Conservation (phyloP, 768 basidiomycete genomes). For the Lyophyllum shimeji region DNA sequence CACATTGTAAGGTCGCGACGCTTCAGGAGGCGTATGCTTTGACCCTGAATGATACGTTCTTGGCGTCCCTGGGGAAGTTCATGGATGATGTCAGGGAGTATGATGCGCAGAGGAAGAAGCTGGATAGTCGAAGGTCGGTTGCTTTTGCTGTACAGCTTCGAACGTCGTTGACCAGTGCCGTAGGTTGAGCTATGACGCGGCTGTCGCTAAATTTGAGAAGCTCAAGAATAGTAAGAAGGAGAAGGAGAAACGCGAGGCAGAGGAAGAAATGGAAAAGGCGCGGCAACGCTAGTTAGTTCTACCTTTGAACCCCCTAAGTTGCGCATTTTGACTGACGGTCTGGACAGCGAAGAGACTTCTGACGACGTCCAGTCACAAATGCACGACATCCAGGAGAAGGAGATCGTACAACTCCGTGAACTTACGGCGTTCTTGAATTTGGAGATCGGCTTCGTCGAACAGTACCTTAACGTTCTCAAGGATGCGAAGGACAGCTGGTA, state of each 20-base stretch:
- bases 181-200: constrained; percentile 79
- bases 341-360: constrained; percentile 74
- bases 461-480: constrained; percentile 71
- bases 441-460: constrained; percentile 71
- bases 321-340: constrained; percentile 3
- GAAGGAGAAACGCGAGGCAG: constrained; percentile 74
- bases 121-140: constrained; percentile 77
- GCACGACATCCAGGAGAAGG: constrained; percentile 77
- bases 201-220: constrained; percentile 67
- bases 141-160: neutral
- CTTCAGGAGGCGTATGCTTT: constrained; percentile 81
- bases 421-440: constrained; percentile 70
- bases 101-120: constrained; percentile 76
- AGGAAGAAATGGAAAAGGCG: constrained; percentile 76
- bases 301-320: neutral
- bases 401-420: constrained; percentile 68
- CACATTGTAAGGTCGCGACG: constrained; percentile 82
- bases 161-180: neutral
- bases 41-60: constrained; percentile 71
- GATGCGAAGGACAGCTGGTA: constrained; percentile 72
- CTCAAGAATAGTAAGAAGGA: constrained; percentile 75
- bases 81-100: constrained; percentile 82
- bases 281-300: constrained; percentile 70
- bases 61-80: constrained; percentile 63
- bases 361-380: constrained; percentile 85